Evolutionary conservation across 495 filamentous ascomycete genomes (phyloP).

Genomic region (Aspergillus egyptiacus): DNA sequence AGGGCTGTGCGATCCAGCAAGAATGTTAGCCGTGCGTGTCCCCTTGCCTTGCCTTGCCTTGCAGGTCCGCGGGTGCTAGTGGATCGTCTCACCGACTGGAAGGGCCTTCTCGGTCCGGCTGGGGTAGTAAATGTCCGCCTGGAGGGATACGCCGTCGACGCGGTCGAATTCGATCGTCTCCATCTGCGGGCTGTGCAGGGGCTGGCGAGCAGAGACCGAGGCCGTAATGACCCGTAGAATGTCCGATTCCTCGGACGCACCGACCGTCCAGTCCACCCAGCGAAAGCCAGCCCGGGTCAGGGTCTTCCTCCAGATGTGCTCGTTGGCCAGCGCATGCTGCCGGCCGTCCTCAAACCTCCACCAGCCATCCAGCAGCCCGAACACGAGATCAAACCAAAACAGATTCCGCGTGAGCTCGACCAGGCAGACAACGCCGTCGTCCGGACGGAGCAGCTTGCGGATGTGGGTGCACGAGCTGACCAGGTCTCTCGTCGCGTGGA

Average conservation of each 20-base stretch:
- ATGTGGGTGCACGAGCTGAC: conserved; percentile 25
- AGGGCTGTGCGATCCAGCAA: no score
- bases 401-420: conserved; percentile 40
- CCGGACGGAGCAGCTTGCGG: conserved; percentile 27
- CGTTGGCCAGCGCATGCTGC: conserved; percentile 26
- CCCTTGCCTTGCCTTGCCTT: no score
- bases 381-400: conserved; percentile 40
- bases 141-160: background rate
- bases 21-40: no score
- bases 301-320: conserved; percentile 27
- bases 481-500: conserved; percentile 43
- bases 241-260: background rate
- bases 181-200: background rate
- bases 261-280: conserved; percentile 32
- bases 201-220: background rate
- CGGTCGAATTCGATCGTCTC: background rate
- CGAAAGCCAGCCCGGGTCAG: conserved; percentile 29
- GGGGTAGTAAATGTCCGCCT: conserved; percentile 44
- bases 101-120: no score
- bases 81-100: conserved; percentile 5
- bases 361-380: conserved; percentile 47
- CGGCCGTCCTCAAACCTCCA: conserved; percentile 46
- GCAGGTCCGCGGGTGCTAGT: background rate
- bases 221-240: conserved; percentile 1
- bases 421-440: conserved; percentile 39